Percentiles rank a stretch among this genome's conserved stretches.
phyloP scores from a whole-genome alignment of 305 asterid genomes.

The Solanum hybrid region DNA sequence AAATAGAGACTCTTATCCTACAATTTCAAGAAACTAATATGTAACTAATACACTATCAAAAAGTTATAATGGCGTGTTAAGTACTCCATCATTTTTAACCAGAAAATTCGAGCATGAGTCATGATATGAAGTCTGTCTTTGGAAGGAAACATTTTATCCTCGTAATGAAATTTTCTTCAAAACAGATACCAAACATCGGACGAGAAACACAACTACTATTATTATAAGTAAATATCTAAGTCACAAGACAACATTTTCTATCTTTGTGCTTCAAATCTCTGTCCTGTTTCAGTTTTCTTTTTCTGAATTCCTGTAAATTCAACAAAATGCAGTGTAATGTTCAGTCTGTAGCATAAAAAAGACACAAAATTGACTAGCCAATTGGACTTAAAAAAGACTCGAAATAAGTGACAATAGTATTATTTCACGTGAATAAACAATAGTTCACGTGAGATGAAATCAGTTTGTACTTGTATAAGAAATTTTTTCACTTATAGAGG shows the following conservation, averaged over 20 bases:
- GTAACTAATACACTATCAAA: background rate
- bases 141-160: too few relatives aligned
- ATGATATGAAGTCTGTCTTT: background rate
- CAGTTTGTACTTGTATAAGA: background rate
- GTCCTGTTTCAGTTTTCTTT: background rate
- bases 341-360: background rate
- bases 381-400: background rate
- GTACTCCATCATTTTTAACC: background rate
- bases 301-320: slow-evolving; percentile 1
- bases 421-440: background rate
- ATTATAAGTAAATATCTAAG: background rate
- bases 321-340: background rate
- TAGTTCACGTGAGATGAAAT: background rate
- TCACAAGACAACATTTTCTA: background rate
- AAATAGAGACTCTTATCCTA: background rate
- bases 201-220: background rate
- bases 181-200: background rate
- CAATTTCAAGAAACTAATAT: background rate
- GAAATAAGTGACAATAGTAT: background rate
- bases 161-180: background rate
- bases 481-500: background rate
- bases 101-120: background rate
- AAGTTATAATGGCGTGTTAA: background rate
- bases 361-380: background rate
- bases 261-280: background rate